These are phyloP conservation scores for Linum tenue DNA, from an alignment of 345 rosid species.

Conservation along the genomic window DNA sequence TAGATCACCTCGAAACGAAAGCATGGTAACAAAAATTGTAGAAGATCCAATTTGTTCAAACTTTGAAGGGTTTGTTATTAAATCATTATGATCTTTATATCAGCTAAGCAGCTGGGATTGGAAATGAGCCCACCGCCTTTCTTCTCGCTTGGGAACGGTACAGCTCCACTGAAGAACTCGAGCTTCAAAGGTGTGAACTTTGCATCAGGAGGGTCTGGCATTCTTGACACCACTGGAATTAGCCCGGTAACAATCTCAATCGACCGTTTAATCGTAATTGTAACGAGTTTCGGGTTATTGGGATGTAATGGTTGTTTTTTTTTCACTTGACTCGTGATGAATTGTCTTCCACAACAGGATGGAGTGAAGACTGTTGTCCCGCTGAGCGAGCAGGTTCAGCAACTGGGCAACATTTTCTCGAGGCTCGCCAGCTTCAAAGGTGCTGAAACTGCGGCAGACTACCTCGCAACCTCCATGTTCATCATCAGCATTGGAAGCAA, in stretches of 20 bases:
- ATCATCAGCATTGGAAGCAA: not conserved
- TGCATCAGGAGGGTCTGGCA: slow-evolving; percentile 22
- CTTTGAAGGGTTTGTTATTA: too few species aligned
- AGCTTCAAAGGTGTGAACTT: slow-evolving; percentile 18
- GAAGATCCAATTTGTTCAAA: too few species aligned
- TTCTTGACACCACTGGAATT: slow-evolving; percentile 12
- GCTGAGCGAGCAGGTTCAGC: not conserved
- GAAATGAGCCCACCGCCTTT: slow-evolving; percentile 5
- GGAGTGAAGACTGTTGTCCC: not conserved
- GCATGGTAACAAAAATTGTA: too few species aligned
- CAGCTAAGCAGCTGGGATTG: slow-evolving; percentile 7
- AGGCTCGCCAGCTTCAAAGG: not conserved
- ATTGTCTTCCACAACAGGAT: not conserved
- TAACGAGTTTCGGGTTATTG: too few species aligned
- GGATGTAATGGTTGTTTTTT: not conserved
- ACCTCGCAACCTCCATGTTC: not conserved
- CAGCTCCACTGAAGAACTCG: slow-evolving; percentile 5
- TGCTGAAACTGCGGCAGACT: not conserved
- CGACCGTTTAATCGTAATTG: not conserved
- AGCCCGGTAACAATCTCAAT: not conserved
- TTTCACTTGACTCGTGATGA: not conserved
- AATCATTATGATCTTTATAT: not conserved
- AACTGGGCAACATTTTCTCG: not conserved
- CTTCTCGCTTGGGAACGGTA: not conserved
- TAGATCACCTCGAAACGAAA: too few species aligned